Base-by-base conservation (phyloP, 257 asterid species). In the Scutellaria minor region DNA sequence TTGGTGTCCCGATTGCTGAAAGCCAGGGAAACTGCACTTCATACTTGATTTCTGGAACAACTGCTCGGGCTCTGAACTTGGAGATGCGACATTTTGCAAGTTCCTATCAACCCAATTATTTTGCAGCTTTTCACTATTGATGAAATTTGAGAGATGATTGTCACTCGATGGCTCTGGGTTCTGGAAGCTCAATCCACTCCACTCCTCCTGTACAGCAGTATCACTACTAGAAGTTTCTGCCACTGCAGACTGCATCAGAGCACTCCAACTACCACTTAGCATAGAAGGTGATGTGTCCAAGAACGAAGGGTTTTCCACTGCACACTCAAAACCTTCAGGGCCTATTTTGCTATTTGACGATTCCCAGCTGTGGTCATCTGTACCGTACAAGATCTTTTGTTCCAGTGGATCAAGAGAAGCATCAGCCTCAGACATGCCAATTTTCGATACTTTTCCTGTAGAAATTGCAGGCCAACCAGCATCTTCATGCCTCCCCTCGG, bases 241-340 rank as follows among this genome's bases (percentile, higher is more conserved):
- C 60, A 86, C 90, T 18, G 97, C 97, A 77, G 97, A 84, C 77
- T 91, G 97, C 96, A 91, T 89, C 44, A 91, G 87, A 75, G 97
- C 97, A 80, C 96, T 91, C 97, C 96, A 91, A 77, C 89, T 86
- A 71, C 96, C 97, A 80, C 85, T 84, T 78, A 84, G 96, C 44
- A 74, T 57, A 27, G 89, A 83, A 5, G 68, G 68, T 42, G 42
- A 31, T 51, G 83, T 46, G 12, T 77, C 82, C 77, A 46, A 18
- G 47, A 51, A 70, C 41, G 86, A 82, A 18, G 78, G 65, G 68
- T 75, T 61, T 46, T 83, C 89, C 18, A 77, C 60, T 42, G 81
- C 64, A 68, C 75, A 57, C 13, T 68, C 85, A 72, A 74, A 81
- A 24, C 75, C 83, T 56, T 78, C 76, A 2, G 64, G 18, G 53